Evolutionary conservation across 257 asterid genomes (phyloP), one percentile per base, ranked within the genome.

Genomic region (Plantago elongata): DNA sequence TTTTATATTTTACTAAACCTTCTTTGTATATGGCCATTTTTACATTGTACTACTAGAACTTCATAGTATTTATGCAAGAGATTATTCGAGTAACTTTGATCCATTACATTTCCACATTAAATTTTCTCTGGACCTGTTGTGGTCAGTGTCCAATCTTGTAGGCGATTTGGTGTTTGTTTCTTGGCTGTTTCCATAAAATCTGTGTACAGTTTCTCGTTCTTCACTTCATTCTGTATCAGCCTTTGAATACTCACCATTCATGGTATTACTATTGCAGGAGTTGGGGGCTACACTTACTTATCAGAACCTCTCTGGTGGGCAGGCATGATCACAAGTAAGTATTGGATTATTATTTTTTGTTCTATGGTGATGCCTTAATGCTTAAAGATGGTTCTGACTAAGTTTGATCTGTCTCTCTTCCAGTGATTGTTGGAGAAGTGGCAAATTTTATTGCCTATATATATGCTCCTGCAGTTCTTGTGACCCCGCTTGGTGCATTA

Each of bases 231-330:
- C 54, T 49, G 4, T 4, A 34, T 49, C 54, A 47, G 51, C 17
- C 18, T 15, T 11, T 66, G 34, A 8, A 29, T 5, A 14, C 5
- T 54, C 30, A 61, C 51, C 13, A 27, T 40, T 50, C 13, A 12
- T 58, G 67, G 51, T 51, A 45, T 65, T 50, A 50, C 27, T 45
- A 58, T 63, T 77, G 63, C 80, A 90, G 97, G 97, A 54, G 81
- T 57, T 72, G 96, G 97, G 72, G 94, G 96, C 65, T 87, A 87
- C 61, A 74, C 96, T 30, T 90, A 90, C 87, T 78, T 90, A 50
- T 72, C 77, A 40, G 85, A 90, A 69, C 97, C 97, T 43, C 95
- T 90, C 67, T 90, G 97, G 96, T 90, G 97, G 97, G 84, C 85
- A 1, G 97, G 97, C 77, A 84, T 90, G 97, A 78, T 79, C 61